These are phyloP conservation scores for Hypomontagnella monticulosa DNA, from an alignment of 495 filamentous ascomycete species.

Conservation along the genomic window DNA sequence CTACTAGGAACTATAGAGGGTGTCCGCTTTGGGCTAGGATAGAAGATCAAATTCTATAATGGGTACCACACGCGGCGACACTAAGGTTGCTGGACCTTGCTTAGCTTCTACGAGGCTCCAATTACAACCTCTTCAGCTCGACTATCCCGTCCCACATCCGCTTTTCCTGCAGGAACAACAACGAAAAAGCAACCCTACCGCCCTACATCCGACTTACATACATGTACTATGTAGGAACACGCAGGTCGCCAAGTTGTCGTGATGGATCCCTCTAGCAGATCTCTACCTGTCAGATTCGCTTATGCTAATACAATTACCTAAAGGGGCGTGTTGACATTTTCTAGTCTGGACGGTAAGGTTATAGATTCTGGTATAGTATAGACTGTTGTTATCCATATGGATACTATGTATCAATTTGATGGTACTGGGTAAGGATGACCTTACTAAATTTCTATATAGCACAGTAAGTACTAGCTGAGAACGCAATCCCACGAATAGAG, in stretches of 20 bases:
- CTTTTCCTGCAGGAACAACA: constrained; percentile 44
- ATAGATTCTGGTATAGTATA: too few relatives aligned
- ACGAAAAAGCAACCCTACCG: constrained; percentile 6
- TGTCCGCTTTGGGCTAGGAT: constrained; percentile 11
- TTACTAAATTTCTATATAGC: too few relatives aligned
- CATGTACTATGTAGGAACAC: constrained; percentile 30
- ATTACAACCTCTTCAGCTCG: constrained; percentile 31
- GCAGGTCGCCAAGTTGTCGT: constrained; percentile 22
- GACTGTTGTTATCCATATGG: too few relatives aligned
- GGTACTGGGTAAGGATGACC: too few relatives aligned
- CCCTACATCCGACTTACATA: background rate
- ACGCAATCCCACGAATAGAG: background rate
- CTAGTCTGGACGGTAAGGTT: background rate
- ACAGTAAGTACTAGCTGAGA: too few relatives aligned
- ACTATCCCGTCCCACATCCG: background rate
- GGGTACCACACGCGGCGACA: constrained; percentile 7
- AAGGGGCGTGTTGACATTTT: background rate
- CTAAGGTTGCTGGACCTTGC: constrained; percentile 7
- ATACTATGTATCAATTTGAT: too few relatives aligned
- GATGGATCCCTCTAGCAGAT: constrained; percentile 2
- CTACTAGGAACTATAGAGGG: constrained; percentile 5
- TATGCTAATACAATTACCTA: constrained; percentile 11
- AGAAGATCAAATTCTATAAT: constrained; percentile 30
- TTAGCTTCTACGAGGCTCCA: constrained; percentile 18
- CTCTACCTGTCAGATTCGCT: constrained; percentile 6